phyloP scores from a whole-genome alignment of 2,329 filamentous ascomycete genomes.

The Aspergillus hiratsukae region DNA sequence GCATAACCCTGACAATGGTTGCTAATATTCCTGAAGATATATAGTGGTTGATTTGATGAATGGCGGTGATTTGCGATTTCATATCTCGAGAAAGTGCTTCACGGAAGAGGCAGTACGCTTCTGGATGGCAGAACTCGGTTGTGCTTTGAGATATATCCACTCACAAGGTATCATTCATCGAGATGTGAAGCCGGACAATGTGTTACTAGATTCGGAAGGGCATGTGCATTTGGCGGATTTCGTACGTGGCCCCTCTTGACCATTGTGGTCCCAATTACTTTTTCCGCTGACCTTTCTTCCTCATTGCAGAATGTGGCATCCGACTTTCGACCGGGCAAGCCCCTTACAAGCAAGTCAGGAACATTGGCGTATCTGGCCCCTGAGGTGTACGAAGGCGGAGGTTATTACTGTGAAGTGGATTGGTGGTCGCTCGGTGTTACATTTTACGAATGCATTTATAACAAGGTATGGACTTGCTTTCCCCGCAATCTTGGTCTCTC shows the following conservation, averaged over 20 bases:
- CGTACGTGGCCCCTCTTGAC: slow-evolving; percentile 51
- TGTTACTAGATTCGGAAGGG: slow-evolving; percentile 78
- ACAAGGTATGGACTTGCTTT: slow-evolving; percentile 62
- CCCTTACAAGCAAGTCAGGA: slow-evolving; percentile 90
- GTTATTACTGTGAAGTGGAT: slow-evolving; percentile 86
- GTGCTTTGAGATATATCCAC: slow-evolving; percentile 83
- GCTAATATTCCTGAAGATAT: slow-evolving; percentile 54
- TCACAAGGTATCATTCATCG: slow-evolving; percentile 82
- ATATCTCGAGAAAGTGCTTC: slow-evolving; percentile 96
- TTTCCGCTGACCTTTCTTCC: slow-evolving; percentile 8
- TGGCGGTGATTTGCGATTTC: slow-evolving; percentile 91
- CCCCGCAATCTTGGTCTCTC: not conserved
- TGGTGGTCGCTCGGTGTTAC: slow-evolving; percentile 98
- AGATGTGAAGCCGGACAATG: slow-evolving; percentile 90
- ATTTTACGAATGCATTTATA: slow-evolving; percentile 99
- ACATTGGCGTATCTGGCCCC: slow-evolving; percentile 93
- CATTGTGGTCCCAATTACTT: not conserved
- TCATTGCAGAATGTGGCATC: slow-evolving; percentile 81
- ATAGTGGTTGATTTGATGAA: slow-evolving; percentile 98
- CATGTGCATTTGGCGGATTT: slow-evolving; percentile 98
- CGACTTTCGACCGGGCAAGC: slow-evolving; percentile 76
- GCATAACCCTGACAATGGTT: not conserved
- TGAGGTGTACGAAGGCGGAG: slow-evolving; percentile 86
- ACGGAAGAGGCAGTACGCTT: slow-evolving; percentile 96
- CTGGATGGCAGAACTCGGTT: slow-evolving; percentile 93